These are phyloP conservation scores for Peronosclerospora sorghi DNA, from an alignment of 352 stramenopile genomes.

Conservation along the genomic window DNA sequence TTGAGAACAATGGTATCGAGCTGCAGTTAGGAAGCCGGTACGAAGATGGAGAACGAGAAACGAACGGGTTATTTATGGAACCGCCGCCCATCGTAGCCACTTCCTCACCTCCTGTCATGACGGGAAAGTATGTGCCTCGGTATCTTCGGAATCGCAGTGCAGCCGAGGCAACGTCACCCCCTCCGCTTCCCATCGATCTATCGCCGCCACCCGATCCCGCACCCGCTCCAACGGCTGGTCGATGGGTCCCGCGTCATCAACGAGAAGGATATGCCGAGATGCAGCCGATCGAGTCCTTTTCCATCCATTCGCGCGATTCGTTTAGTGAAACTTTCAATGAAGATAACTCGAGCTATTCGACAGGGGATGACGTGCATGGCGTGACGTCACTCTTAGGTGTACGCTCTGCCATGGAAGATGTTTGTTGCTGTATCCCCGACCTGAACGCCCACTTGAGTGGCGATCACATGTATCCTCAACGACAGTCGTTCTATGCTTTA, in stretches of 20 bases:
- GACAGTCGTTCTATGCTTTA: conserved; percentile 67
- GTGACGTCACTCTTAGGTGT: conserved; percentile 76
- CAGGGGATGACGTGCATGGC: conserved; percentile 53
- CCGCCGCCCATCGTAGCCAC: conserved; percentile 37
- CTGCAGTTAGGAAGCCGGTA: conserved; percentile 17
- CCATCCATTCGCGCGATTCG: conserved; percentile 35
- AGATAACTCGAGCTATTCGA: conserved; percentile 58
- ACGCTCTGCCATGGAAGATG: conserved; percentile 65
- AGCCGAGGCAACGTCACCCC: conserved; percentile 28
- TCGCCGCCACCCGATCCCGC: conserved; percentile 29
- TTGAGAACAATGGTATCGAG: conserved; percentile 11
- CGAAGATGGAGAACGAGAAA: conserved; percentile 11
- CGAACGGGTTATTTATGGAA: conserved; percentile 6
- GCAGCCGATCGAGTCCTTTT: conserved; percentile 36
- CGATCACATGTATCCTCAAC: conserved; percentile 25
- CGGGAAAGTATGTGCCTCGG: conserved; percentile 60
- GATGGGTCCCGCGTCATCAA: conserved; percentile 46
- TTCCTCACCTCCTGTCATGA: conserved; percentile 41
- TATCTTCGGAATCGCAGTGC: conserved; percentile 61
- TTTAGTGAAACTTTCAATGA: conserved; percentile 48
- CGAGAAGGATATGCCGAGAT: conserved; percentile 41
- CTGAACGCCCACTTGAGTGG: conserved; percentile 40
- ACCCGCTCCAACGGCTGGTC: conserved; percentile 25
- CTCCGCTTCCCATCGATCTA: conserved; percentile 20
- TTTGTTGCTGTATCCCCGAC: conserved; percentile 73